Percentiles rank a stretch among this genome's conserved stretches.
These are phyloP conservation scores for Xylaria digitata DNA, from an alignment of 2,329 filamentous ascomycete genomes.

Conservation along the genomic window DNA sequence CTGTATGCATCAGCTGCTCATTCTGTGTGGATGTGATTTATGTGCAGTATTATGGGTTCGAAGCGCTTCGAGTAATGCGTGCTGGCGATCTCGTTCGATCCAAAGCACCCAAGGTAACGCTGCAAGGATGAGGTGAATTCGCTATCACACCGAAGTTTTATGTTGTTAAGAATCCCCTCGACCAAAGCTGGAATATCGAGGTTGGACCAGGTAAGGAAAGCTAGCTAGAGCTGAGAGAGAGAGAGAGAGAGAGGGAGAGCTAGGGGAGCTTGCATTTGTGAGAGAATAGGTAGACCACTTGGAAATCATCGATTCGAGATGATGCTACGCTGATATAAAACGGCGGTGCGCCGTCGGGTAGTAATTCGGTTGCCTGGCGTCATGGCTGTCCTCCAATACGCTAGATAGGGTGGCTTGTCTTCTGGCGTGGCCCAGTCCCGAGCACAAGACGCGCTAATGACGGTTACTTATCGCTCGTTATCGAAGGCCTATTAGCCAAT, in stretches of 20 bases:
- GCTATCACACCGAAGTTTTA: slow-evolving; percentile 5
- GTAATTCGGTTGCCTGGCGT: slow-evolving; percentile 27
- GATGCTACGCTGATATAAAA: slow-evolving; percentile 2
- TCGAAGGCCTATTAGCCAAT: slow-evolving; percentile 18
- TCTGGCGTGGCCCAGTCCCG: not conserved
- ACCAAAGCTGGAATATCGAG: not conserved
- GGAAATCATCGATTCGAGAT: not conserved
- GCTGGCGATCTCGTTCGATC: slow-evolving; percentile 23
- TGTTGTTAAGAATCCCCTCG: not conserved
- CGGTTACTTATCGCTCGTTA: slow-evolving; percentile 27
- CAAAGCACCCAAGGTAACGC: slow-evolving; percentile 1
- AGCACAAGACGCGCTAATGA: slow-evolving; percentile 10
- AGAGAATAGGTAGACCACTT: too few species aligned
- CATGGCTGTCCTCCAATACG: too few species aligned
- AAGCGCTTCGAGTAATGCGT: slow-evolving; percentile 28
- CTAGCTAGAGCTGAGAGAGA: too few species aligned
- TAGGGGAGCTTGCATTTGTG: too few species aligned
- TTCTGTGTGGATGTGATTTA: slow-evolving; percentile 24
- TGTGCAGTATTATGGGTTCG: slow-evolving; percentile 2
- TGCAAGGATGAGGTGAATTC: slow-evolving; percentile 9
- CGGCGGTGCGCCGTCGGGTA: not conserved
- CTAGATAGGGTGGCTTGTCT: not conserved
- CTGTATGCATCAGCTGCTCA: slow-evolving; percentile 30
- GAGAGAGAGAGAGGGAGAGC: too few species aligned
- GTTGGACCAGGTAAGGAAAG: too few species aligned